phyloP scores from a whole-genome alignment of 805 yeast species.

The Grigorovia yakushimaensis region DNA sequence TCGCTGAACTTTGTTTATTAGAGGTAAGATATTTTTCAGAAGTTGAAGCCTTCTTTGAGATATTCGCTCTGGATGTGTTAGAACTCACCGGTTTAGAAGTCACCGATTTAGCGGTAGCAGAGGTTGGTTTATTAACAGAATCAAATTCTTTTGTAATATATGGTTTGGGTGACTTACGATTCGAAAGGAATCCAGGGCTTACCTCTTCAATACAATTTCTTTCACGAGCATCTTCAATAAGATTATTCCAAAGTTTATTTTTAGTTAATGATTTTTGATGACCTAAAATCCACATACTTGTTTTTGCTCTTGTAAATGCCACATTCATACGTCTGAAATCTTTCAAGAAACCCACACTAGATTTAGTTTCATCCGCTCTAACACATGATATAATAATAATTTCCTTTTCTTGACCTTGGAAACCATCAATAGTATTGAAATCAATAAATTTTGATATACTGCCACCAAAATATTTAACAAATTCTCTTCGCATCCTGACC shows the following conservation, averaged over 20 bases:
- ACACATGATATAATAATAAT: conserved; percentile 89
- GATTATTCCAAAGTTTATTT: conserved; percentile 63
- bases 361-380: conserved; percentile 54
- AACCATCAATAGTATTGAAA: conserved; percentile 94
- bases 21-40: too few relatives aligned
- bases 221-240: conserved; percentile 54
- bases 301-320: conserved; percentile 86
- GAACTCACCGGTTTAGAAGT: too few relatives aligned
- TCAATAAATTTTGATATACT: conserved; percentile 58
- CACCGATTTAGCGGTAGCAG: too few relatives aligned
- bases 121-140: background rate
- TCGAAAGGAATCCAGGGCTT: conserved; percentile 21
- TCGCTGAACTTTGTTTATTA: too few relatives aligned
- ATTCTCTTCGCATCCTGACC: conserved; percentile 43
- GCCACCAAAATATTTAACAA: conserved; percentile 52
- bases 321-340: conserved; percentile 96
- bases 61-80: too few relatives aligned
- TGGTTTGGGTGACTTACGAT: background rate
- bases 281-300: conserved; percentile 90
- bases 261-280: conserved; percentile 52
- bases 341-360: conserved; percentile 76
- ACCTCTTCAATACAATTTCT: conserved; percentile 31
- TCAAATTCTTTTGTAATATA: background rate
- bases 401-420: conserved; percentile 96
- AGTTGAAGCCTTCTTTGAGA: too few relatives aligned